These are phyloP conservation scores for Wallacemonas sp. DNA, from an alignment of 208 protist species.

Conservation along the genomic window DNA sequence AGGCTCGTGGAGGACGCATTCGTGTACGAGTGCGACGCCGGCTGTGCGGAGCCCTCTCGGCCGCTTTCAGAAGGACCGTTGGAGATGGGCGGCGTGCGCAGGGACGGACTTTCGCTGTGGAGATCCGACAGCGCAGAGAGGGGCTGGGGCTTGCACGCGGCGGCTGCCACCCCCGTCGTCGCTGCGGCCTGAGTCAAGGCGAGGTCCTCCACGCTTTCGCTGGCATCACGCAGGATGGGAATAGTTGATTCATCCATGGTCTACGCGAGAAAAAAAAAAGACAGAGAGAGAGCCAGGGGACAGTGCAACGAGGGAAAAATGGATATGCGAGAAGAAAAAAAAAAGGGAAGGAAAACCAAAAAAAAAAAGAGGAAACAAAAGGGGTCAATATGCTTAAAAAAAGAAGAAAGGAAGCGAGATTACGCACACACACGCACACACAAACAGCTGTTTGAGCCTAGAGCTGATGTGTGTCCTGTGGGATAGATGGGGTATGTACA, in stretches of 20 bases:
- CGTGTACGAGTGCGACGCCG: neutral
- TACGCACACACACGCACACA: neutral
- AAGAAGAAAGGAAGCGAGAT: constrained; percentile 18
- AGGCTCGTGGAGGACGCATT: neutral
- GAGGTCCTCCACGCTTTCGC: neutral
- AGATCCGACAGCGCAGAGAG: neutral
- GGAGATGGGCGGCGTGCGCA: neutral
- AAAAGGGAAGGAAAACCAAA: constrained; percentile 7
- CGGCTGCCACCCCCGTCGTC: too few relatives aligned
- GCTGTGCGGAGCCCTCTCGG: neutral
- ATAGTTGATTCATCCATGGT: neutral
- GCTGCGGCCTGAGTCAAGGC: neutral
- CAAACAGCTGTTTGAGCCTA: too few relatives aligned
- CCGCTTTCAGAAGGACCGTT: constrained; percentile 13
- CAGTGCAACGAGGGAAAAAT: neutral
- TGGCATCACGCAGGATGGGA: neutral
- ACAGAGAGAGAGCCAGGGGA: neutral
- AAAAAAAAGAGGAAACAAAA: constrained; percentile 16
- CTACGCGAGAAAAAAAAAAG: neutral
- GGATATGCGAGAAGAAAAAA: constrained; percentile 18
- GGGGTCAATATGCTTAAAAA: too few relatives aligned
- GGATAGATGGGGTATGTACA: neutral
- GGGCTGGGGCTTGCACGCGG: neutral
- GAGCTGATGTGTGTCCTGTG: too few relatives aligned
- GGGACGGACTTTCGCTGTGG: neutral